phyloP scores from a whole-genome alignment of 2,329 filamentous ascomycete genomes.

The Nemania sp. region DNA sequence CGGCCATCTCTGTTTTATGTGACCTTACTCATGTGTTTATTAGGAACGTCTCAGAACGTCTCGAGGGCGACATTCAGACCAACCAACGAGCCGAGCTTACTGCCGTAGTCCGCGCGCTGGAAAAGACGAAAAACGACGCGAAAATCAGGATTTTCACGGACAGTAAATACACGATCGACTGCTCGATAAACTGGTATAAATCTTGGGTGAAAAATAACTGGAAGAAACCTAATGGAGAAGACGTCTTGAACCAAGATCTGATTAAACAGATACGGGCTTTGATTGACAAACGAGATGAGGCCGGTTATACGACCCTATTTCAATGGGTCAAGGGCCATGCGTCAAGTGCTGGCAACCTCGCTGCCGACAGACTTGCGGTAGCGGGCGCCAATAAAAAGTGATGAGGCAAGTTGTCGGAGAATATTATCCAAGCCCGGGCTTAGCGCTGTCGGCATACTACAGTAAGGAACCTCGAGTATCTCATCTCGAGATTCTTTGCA shows the following conservation, averaged over 20 bases:
- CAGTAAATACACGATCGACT: slow-evolving; percentile 90
- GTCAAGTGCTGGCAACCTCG: slow-evolving; percentile 78
- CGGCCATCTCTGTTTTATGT: slow-evolving; percentile 27
- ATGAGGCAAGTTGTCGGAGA: background rate
- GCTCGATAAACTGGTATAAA: slow-evolving; percentile 83
- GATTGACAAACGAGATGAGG: slow-evolving; percentile 75
- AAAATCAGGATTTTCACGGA: slow-evolving; percentile 86
- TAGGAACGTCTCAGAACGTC: slow-evolving; percentile 78
- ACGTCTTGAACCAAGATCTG: slow-evolving; percentile 89
- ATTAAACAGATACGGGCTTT: slow-evolving; percentile 77
- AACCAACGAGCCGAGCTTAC: slow-evolving; percentile 97
- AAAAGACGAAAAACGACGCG: slow-evolving; percentile 76
- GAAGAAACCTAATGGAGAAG: slow-evolving; percentile 75
- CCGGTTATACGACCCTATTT: slow-evolving; percentile 75
- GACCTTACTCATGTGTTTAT: slow-evolving; percentile 23
- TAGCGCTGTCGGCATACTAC: slow-evolving; percentile 4
- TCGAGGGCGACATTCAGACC: slow-evolving; percentile 81
- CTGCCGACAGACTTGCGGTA: slow-evolving; percentile 83
- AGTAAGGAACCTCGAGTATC: slow-evolving; percentile 3
- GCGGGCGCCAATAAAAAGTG: slow-evolving; percentile 62
- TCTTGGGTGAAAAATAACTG: slow-evolving; percentile 83
- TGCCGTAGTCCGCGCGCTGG: slow-evolving; percentile 84
- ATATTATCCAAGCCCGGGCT: background rate
- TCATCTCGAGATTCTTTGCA: background rate
- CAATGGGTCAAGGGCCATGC: slow-evolving; percentile 92